Base-by-base conservation (phyloP, 805 yeast genomes). In the Hanseniaspora pseudoguilliermondii region DNA sequence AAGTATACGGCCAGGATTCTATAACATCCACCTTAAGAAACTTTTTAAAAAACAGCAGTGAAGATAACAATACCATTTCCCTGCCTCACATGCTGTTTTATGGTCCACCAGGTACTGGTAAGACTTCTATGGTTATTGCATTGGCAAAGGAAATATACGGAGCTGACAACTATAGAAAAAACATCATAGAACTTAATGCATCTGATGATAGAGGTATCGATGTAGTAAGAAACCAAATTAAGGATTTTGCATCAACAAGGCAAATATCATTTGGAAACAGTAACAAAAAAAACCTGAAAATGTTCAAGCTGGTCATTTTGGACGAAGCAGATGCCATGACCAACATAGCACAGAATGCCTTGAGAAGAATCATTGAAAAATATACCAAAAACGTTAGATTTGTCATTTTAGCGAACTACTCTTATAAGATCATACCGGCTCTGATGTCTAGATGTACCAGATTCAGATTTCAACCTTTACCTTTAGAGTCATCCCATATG, bases 241-340 rank as follows among this genome's bases (percentile, higher is more conserved):
- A 93, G 75, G 89, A 84, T 62, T 93, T 93, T 72, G 98, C 98
- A 11, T 81, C 91, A 34, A 93, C 98, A 1, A 82, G 88, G 75
- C 98, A 93, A 68, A 91, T 93, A 54, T 93, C 91, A 70, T 51
- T 51, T 51, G 55, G 55, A 8, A 21, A 23, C 20, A 51, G 55
- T 32, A 52, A 44, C 18, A 42, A 49, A 21, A 49, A 46, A 7
- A 47, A 39, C 11, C 75, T 82, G 58, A 75, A 78, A 55, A 95
- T 93, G 15, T 89, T 89, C 75, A 91, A 91, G 65, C 73, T 91
- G 62, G 84, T 91, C 58, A 86, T 91, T n/a, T 72, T 91, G 58
- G 97, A 91, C 71, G 97, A 91, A 71, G 96, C 96, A 0, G 96
- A 86, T 69, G 87, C 93, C n/a, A 85, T 86, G 95, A 84, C 93